A percentile compares a stretch with the other conserved stretches of the same genome.
phyloP scores from a whole-genome alignment of 768 basidiomycete genomes.

The Trametes villosa region DNA sequence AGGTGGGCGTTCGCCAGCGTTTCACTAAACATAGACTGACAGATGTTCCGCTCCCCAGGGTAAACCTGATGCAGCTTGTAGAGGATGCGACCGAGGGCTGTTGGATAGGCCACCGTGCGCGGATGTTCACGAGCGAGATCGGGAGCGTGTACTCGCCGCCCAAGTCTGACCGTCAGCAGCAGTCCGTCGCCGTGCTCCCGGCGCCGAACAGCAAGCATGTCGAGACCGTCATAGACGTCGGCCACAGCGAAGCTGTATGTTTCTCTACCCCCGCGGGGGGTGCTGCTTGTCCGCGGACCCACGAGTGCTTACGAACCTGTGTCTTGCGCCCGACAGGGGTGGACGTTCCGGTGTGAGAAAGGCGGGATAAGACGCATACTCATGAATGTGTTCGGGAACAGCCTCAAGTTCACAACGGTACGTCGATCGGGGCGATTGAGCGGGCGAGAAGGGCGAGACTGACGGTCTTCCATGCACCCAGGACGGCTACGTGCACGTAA shows the following conservation, averaged over 20 bases:
- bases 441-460: not conserved
- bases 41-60: constrained; percentile 37
- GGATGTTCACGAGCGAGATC: constrained; percentile 76
- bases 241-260: constrained; percentile 66
- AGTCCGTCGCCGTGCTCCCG: constrained; percentile 38
- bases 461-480: constrained; percentile 37
- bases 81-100: constrained; percentile 93
- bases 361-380: constrained; percentile 89
- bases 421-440: constrained; percentile 30
- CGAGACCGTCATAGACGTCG: constrained; percentile 90
- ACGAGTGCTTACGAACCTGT: not conserved
- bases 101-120: constrained; percentile 90
- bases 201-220: constrained; percentile 54
- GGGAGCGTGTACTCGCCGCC: constrained; percentile 94
- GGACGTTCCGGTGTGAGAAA: constrained; percentile 87
- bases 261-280: not conserved
- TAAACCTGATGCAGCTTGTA: constrained; percentile 79
- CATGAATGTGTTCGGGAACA: constrained; percentile 96
- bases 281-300: not conserved
- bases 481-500: constrained; percentile 88
- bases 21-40: not conserved
- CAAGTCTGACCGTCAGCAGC: constrained; percentile 50
- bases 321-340: constrained; percentile 56
- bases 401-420: constrained; percentile 88
- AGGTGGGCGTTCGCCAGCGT: constrained; percentile 47